phyloP scores from a whole-genome alignment of 2,329 filamentous ascomycete genomes.

The Kalmusia sp. region DNA sequence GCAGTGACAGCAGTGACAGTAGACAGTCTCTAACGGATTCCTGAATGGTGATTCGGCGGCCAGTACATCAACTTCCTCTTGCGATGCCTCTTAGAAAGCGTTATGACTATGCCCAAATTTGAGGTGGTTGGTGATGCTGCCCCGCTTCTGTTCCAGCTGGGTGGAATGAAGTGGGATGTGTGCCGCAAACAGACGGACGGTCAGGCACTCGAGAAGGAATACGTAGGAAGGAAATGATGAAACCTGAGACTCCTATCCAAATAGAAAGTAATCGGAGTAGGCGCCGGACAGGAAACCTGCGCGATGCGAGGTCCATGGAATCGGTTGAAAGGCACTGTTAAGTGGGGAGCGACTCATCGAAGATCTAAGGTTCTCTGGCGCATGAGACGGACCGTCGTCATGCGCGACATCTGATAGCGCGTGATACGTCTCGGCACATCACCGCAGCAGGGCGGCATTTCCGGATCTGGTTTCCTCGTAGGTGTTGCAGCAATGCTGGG shows the following conservation, averaged over 20 bases:
- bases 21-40: background rate
- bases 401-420: background rate
- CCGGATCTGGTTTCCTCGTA: background rate
- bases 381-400: background rate
- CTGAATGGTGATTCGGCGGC: background rate
- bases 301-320: constrained; percentile 18
- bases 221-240: background rate
- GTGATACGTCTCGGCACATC: background rate
- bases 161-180: constrained; percentile 13
- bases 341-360: background rate
- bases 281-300: constrained; percentile 16
- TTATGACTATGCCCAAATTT: background rate
- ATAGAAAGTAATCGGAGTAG: background rate
- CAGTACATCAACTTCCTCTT: constrained; percentile 1
- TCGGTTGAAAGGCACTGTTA: constrained; percentile 25
- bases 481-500: background rate
- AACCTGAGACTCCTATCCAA: constrained; percentile 1
- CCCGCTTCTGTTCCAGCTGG: constrained; percentile 6
- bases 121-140: constrained; percentile 5
- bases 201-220: background rate
- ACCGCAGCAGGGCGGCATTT: background rate
- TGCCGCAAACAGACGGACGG: constrained; percentile 18
- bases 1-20: background rate
- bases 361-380: background rate
- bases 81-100: constrained; percentile 6